Evolutionary conservation across 768 basidiomycete genomes (phyloP).

Genomic region (Collybiopsis confluens): DNA sequence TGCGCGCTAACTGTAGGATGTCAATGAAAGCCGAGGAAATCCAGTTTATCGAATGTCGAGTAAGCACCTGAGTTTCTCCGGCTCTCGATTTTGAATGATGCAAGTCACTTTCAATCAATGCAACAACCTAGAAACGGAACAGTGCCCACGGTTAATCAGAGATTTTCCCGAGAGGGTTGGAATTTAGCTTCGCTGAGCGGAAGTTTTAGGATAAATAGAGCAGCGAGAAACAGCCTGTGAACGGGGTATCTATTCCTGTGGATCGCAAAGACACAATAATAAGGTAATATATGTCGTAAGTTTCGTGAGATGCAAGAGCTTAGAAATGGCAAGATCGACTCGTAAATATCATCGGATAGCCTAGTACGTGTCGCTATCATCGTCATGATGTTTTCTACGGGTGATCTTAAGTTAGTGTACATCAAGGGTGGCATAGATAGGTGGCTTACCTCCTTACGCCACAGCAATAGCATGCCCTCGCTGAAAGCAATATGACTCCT

Average conservation of each 20-base stretch:
- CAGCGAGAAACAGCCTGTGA: too few species aligned
- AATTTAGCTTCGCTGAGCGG: too few species aligned
- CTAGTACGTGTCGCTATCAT: too few species aligned
- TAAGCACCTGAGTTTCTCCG: not conserved
- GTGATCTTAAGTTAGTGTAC: not conserved
- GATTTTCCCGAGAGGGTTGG: not conserved
- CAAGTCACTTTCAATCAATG: too few species aligned
- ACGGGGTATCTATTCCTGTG: not conserved
- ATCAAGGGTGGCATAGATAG: not conserved
- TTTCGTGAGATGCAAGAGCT: not conserved
- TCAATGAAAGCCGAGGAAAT: not conserved
- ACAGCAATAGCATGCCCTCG: slow-evolving; percentile 64
- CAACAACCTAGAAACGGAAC: too few species aligned
- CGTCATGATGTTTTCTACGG: not conserved
- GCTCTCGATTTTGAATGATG: too few species aligned
- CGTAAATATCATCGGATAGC: not conserved
- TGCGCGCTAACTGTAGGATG: too few species aligned
- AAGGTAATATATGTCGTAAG: not conserved
- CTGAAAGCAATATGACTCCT: slow-evolving; percentile 56
- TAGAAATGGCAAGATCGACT: not conserved
- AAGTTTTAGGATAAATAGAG: not conserved
- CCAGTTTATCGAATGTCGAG: not conserved
- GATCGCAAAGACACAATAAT: not conserved
- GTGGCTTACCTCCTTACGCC: slow-evolving; percentile 45
- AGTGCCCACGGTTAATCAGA: not conserved